Evolutionary conservation across 148 eudicot genomes (phyloP).

Genomic region (Rhododendron henanense): DNA sequence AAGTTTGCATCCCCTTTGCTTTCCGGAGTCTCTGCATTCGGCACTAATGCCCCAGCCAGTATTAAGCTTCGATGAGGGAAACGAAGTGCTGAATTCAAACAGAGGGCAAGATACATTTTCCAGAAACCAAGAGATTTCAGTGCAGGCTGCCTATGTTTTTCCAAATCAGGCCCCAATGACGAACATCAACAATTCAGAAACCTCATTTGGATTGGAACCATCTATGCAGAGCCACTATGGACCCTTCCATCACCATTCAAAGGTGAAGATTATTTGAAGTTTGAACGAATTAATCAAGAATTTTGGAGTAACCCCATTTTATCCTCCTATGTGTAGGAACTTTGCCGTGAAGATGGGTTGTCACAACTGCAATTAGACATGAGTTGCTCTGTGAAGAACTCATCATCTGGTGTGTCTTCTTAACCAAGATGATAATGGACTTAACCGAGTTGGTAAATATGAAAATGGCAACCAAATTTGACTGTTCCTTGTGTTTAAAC

Average conservation of each 20-base stretch:
- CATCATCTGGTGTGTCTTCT: slow-evolving; percentile 66
- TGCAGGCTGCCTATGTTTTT: slow-evolving; percentile 35
- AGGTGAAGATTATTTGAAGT: slow-evolving; percentile 33
- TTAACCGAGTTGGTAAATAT: not conserved
- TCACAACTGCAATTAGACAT: slow-evolving; percentile 52
- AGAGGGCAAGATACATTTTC: slow-evolving; percentile 31
- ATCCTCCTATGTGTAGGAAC: slow-evolving; percentile 29
- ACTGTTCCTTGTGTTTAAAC: not conserved
- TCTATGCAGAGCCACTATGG: slow-evolving; percentile 34
- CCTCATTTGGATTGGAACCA: slow-evolving; percentile 30
- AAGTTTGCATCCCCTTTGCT: slow-evolving; percentile 54
- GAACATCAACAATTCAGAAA: slow-evolving; percentile 30
- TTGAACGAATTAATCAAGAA: not conserved
- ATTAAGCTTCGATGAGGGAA: slow-evolving; percentile 32
- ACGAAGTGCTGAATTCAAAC: slow-evolving; percentile 24
- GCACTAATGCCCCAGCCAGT: slow-evolving; percentile 28
- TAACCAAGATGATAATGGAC: slow-evolving; percentile 20
- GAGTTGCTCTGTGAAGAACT: slow-evolving; percentile 55
- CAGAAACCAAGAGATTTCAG: slow-evolving; percentile 31
- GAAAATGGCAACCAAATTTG: slow-evolving; percentile 9
- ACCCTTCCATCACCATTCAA: slow-evolving; percentile 41
- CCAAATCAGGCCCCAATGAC: slow-evolving; percentile 27
- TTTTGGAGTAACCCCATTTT: not conserved
- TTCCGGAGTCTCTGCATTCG: slow-evolving; percentile 31
- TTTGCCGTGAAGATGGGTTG: slow-evolving; percentile 42